A percentile compares a stretch with the other conserved stretches of the same genome.
These are phyloP conservation scores for Phaffia tasmanica DNA, from an alignment of 768 basidiomycete species.

Conservation along the genomic window DNA sequence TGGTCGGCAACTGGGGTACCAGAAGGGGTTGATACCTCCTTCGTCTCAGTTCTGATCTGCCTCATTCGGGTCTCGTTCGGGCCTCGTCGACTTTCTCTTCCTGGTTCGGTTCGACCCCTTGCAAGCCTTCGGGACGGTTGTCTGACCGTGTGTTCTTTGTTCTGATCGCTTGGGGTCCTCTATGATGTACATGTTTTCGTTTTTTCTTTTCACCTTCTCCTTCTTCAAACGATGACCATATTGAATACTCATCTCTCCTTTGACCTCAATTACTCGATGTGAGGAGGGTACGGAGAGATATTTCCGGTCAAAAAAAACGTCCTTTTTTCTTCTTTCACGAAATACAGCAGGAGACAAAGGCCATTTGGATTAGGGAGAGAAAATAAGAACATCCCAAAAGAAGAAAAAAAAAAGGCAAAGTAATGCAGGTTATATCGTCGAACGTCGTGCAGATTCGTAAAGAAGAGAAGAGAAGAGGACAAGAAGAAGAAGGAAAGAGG, in stretches of 20 bases:
- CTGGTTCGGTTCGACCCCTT: too few species aligned
- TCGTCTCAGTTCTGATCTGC: too few species aligned
- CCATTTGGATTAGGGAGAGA: not conserved
- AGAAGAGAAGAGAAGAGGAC: not conserved
- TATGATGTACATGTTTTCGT: too few species aligned
- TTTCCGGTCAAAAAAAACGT: not conserved
- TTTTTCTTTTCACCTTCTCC: too few species aligned
- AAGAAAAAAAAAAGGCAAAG: not conserved
- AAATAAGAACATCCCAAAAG: not conserved
- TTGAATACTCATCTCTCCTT: slow-evolving; percentile 2
- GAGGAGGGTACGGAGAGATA: not conserved
- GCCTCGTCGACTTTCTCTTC: too few species aligned
- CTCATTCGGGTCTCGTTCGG: too few species aligned
- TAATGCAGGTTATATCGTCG: not conserved
- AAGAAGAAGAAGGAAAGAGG: not conserved
- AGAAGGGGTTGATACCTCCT: too few species aligned
- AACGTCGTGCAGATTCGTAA: not conserved
- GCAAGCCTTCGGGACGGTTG: too few species aligned
- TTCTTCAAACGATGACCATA: not conserved
- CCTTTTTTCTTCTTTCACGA: not conserved
- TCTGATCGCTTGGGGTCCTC: too few species aligned
- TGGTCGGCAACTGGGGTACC: too few species aligned
- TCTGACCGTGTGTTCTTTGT: too few species aligned
- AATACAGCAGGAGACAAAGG: not conserved
- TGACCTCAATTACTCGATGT: too few species aligned